Evolutionary conservation across 371 early-diverging fungal genomes (phyloP), one percentile per base, ranked within the genome.

Genomic region (Apophysomyces variabilis): DNA sequence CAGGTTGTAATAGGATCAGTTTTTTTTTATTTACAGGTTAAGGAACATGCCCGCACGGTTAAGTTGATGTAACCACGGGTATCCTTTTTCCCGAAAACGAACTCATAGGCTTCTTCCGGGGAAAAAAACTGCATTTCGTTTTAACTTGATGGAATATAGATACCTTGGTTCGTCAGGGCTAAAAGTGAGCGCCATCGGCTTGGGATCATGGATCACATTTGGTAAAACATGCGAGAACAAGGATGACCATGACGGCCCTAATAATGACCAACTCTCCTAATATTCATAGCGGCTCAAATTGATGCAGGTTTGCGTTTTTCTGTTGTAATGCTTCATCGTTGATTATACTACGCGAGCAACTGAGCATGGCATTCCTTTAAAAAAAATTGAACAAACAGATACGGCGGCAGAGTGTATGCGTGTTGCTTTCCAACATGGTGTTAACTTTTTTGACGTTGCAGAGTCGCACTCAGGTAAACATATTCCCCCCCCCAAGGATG

Each of bases 371-470:
- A 26, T 26, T 26, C 32, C 32, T 26, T 26, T 26, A 50, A 21
- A 4, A 18, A n/a, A 50, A 18, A 9, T 26, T 50, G 21, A 50
- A 50, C 21, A 50, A 50, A 50, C 9, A 50, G 54, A 50, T 9
- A 50, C 54, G 9, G 54, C 54, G 11, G 54, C 54, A 21, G 54
- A 50, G 21, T 50, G 54, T 21, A 50, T 50, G 54, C 54, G 54
- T 8, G 54, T 50, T 26, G 54, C 54, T 21, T 50, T 50, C 21
- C 18, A 26, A 50, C 54, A 50, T 21, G 93, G 93, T 39, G 80
- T 92, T 67, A 93, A 92, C 78, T 90, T 89, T 69, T 93, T 93
- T 69, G 93, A 92, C 74, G 92, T 87, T 11, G 86, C 89, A 12
- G 91, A 88, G 71, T 88, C 85, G 61, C 84, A 89, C 68, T 86